phyloP scores from a whole-genome alignment of 345 rosid species.

The Dimocarpus longan region DNA sequence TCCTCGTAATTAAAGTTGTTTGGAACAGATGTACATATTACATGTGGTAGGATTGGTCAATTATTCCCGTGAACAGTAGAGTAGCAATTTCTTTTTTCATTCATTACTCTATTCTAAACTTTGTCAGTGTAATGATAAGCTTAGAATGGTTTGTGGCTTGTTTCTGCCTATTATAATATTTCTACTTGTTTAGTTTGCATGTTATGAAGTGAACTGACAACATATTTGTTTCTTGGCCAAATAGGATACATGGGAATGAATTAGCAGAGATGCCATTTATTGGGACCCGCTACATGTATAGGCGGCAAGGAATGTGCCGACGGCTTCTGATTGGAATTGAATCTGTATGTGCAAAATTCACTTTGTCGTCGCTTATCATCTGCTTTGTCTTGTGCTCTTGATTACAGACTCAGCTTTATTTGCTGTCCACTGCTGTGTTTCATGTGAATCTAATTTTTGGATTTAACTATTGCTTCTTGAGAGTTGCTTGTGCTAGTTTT shows the following conservation, averaged over 20 bases:
- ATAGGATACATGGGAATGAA: slow-evolving; percentile 79
- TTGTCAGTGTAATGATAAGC: not conserved
- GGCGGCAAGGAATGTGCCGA: slow-evolving; percentile 97
- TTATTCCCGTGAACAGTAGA: not conserved
- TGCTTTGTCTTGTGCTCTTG: not conserved
- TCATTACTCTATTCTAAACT: not conserved
- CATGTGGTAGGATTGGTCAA: not conserved
- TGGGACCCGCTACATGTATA: slow-evolving; percentile 80
- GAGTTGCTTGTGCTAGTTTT: not conserved
- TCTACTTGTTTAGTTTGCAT: slow-evolving; percentile 7
- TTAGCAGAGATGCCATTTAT: slow-evolving; percentile 99
- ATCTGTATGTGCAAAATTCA: slow-evolving; percentile 54
- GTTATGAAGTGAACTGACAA: slow-evolving; percentile 19
- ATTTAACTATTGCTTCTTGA: not conserved
- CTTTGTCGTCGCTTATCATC: not conserved
- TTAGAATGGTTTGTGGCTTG: not conserved
- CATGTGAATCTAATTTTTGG: slow-evolving; percentile 3
- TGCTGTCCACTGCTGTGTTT: slow-evolving; percentile 1
- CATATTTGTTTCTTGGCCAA: slow-evolving; percentile 16
- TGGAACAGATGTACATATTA: not conserved
- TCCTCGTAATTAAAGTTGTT: not conserved
- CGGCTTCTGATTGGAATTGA: slow-evolving; percentile 83
- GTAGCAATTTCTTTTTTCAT: not conserved
- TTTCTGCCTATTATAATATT: not conserved
- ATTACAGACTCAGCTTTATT: not conserved